These are phyloP conservation scores for Musa balbisiana DNA, from an alignment of 202 grass and related monocot genomes.

Conservation along the genomic window DNA sequence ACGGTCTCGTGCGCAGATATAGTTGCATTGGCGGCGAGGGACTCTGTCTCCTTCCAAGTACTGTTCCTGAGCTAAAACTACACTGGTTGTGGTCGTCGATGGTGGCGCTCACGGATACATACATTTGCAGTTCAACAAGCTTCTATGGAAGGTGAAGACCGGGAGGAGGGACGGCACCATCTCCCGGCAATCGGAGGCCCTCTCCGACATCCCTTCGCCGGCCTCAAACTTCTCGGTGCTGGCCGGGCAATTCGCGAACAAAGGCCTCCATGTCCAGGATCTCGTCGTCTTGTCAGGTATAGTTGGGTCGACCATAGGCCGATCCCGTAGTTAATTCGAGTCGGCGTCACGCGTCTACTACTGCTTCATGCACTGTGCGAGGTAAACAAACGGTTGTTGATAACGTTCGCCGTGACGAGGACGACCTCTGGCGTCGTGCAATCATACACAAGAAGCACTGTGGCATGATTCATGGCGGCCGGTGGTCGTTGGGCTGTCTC, in stretches of 20 bases:
- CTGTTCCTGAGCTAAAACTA: neutral
- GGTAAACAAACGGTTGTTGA: too few species aligned
- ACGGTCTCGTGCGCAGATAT: conserved; percentile 70
- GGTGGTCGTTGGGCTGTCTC: too few species aligned
- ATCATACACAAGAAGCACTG: too few species aligned
- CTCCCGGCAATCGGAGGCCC: conserved; percentile 30
- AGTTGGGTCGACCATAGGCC: neutral
- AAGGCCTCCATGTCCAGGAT: conserved; percentile 48
- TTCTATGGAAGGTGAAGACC: conserved; percentile 68
- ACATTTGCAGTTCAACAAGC: conserved; percentile 33
- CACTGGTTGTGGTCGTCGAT: too few species aligned
- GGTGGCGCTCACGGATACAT: neutral
- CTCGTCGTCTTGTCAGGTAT: conserved; percentile 66
- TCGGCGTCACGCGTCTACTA: too few species aligned
- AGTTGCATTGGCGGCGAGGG: conserved; percentile 49
- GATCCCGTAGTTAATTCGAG: too few species aligned
- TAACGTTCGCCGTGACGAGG: too few species aligned
- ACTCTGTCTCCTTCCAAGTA: conserved; percentile 61
- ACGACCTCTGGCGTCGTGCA: too few species aligned
- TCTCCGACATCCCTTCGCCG: conserved; percentile 32
- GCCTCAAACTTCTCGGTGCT: conserved; percentile 29
- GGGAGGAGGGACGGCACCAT: conserved; percentile 50
- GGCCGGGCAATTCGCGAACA: conserved; percentile 29
- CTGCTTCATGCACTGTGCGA: too few species aligned
- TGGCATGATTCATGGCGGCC: too few species aligned